Conservation (phyloP, 345 rosid species). For the Pistacia integerrima region DNA sequence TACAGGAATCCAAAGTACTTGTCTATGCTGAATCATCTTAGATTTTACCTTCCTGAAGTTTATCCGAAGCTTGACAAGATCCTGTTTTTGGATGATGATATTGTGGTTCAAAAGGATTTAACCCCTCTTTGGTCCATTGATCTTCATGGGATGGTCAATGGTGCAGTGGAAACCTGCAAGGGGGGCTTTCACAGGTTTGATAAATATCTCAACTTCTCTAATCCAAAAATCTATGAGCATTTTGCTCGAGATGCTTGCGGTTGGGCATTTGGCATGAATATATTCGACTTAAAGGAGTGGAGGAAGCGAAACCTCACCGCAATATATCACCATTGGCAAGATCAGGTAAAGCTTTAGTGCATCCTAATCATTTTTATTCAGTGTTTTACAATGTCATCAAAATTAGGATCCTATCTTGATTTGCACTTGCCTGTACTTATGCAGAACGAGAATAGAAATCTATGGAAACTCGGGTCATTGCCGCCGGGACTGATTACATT, state of each 20-base stretch:
- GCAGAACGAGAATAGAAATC: conserved; percentile 93
- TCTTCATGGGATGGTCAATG: conserved; percentile 74
- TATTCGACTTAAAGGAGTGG: conserved; percentile 94
- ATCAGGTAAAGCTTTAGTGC: conserved; percentile 52
- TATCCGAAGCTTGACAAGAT: conserved; percentile 70
- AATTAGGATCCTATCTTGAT: too few relatives aligned
- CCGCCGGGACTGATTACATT: conserved; percentile 96
- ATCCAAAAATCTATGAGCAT: conserved; percentile 69
- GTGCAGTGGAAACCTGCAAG: conserved; percentile 83
- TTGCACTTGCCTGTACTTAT: background rate
- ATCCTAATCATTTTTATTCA: too few relatives aligned
- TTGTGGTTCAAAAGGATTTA: conserved; percentile 25
- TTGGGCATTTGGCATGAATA: conserved; percentile 98
- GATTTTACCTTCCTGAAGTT: conserved; percentile 82
- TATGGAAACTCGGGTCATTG: conserved; percentile 90
- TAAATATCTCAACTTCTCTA: conserved; percentile 91
- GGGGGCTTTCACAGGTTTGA: conserved; percentile 90
- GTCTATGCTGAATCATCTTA: conserved; percentile 20
- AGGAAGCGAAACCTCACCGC: conserved; percentile 73
- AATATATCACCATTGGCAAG: conserved; percentile 91
- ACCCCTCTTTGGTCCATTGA: conserved; percentile 69
- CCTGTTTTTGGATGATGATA: conserved; percentile 28
- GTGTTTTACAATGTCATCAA: too few relatives aligned
- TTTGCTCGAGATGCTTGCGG: conserved; percentile 80
- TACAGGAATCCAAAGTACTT: conserved; percentile 76